Evolutionary conservation across 1,139 yeast genomes (phyloP).

Genomic region (Taphrina flavorubra): DNA sequence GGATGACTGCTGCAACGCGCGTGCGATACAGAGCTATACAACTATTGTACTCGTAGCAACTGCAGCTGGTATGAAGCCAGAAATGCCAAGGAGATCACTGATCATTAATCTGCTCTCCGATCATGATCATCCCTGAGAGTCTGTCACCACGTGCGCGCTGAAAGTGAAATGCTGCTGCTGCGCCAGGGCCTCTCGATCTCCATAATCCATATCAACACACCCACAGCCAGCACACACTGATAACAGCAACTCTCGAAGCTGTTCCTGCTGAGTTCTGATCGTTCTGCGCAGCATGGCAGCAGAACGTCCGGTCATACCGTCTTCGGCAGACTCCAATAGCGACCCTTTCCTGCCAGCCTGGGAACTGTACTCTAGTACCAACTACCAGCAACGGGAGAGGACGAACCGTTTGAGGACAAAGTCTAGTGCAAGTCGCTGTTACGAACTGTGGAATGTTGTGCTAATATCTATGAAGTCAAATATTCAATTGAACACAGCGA

Average conservation of each 20-base stretch:
- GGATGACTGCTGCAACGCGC: too few species aligned
- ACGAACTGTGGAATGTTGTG: not conserved
- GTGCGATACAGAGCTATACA: too few species aligned
- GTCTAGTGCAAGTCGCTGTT: constrained; percentile 10
- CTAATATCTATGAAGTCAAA: constrained; percentile 19
- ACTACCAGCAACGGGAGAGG: constrained; percentile 30
- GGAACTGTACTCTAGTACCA: constrained; percentile 32
- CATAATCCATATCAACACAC: not conserved
- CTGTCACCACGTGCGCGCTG: too few species aligned
- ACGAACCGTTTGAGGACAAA: constrained; percentile 30
- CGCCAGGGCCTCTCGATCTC: not conserved
- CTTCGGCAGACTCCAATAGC: constrained; percentile 5
- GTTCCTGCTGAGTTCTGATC: not conserved
- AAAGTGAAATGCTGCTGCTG: too few species aligned
- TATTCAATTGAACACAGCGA: not conserved
- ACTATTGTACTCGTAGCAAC: too few species aligned
- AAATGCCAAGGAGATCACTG: too few species aligned
- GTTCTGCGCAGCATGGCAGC: constrained; percentile 17
- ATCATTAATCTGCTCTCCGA: too few species aligned
- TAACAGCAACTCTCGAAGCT: too few species aligned
- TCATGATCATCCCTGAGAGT: too few species aligned
- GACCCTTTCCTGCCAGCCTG: constrained; percentile 37
- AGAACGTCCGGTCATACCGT: not conserved
- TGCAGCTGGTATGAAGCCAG: too few species aligned
- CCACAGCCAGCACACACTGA: not conserved